Evolutionary conservation across 192 early-diverging fungal species (phyloP).

Genomic region (Entomortierella beljakovae): DNA sequence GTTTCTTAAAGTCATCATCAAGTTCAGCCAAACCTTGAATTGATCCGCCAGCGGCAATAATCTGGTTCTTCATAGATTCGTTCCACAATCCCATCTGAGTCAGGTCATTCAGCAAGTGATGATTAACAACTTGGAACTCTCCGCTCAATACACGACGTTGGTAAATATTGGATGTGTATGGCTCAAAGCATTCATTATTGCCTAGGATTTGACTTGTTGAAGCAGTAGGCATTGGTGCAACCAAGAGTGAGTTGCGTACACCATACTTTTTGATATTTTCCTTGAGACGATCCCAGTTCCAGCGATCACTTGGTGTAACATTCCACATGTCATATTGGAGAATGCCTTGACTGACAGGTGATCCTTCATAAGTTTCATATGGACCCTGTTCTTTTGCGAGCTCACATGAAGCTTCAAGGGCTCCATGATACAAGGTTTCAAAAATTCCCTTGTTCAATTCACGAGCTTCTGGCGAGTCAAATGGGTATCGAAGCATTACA

Average conservation of each 20-base stretch:
- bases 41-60: conserved; percentile 93
- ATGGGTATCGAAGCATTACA: conserved; percentile 92
- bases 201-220: conserved; percentile 96
- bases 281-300: conserved; percentile 90
- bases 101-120: conserved; percentile 92
- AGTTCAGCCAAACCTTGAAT: conserved; percentile 82
- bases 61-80: conserved; percentile 93
- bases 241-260: conserved; percentile 91
- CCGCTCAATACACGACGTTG: conserved; percentile 94
- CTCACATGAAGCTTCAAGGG: conserved; percentile 92
- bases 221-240: conserved; percentile 98
- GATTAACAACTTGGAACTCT: conserved; percentile 99
- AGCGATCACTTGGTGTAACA: conserved; percentile 78
- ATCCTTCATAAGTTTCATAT: conserved; percentile 89
- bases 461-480: conserved; percentile 86
- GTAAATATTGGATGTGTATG: conserved; percentile 93
- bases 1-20: conserved; percentile 84
- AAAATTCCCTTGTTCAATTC: conserved; percentile 90
- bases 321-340: conserved; percentile 96
- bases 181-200: conserved; percentile 97
- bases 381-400: conserved; percentile 80
- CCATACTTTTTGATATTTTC: conserved; percentile 81
- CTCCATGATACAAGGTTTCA: conserved; percentile 95
- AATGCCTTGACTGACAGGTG: conserved; percentile 85
- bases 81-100: conserved; percentile 93